A percentile compares a stretch with the other conserved stretches of the same genome.
Evolutionary conservation across 1,284 basidiomycete species (phyloP).

Genomic region (Cutaneotrichosporon sp.): DNA sequence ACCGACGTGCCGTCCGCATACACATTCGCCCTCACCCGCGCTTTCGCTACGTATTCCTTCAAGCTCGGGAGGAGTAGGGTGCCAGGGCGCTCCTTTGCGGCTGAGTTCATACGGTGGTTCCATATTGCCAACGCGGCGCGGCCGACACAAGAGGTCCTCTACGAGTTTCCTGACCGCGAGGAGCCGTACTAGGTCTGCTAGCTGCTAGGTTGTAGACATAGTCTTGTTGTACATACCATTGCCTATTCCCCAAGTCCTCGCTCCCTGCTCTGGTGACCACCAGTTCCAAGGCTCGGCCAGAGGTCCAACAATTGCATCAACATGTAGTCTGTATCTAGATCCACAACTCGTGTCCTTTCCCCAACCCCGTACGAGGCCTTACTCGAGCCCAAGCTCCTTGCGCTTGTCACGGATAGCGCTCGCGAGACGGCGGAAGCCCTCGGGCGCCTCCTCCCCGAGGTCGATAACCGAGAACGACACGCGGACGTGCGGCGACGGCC

Average conservation of each 20-base stretch:
- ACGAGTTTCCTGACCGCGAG: neutral
- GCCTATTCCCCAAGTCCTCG: too few relatives aligned
- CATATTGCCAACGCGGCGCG: neutral
- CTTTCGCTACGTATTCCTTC: neutral
- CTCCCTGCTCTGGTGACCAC: too few relatives aligned
- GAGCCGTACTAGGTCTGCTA: too few relatives aligned
- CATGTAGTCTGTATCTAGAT: conserved; percentile 2
- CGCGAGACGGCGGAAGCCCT: conserved; percentile 69
- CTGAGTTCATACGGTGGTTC: neutral
- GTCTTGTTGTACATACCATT: too few relatives aligned
- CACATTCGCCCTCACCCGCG: neutral
- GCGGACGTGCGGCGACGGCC: conserved; percentile 70
- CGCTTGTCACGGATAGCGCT: conserved; percentile 60
- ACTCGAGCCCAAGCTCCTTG: conserved; percentile 27
- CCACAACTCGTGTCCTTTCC: neutral
- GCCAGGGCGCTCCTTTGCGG: neutral
- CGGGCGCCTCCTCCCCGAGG: conserved; percentile 66
- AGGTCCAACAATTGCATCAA: neutral
- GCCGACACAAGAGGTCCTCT: neutral
- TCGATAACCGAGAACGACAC: conserved; percentile 77
- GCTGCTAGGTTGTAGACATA: too few relatives aligned
- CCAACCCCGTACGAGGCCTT: neutral
- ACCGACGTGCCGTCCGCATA: neutral
- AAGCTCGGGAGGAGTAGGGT: neutral
- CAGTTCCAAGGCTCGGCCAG: too few relatives aligned